phyloP scores from a whole-genome alignment of 495 filamentous ascomycete genomes.

The Trichoderma virens region DNA sequence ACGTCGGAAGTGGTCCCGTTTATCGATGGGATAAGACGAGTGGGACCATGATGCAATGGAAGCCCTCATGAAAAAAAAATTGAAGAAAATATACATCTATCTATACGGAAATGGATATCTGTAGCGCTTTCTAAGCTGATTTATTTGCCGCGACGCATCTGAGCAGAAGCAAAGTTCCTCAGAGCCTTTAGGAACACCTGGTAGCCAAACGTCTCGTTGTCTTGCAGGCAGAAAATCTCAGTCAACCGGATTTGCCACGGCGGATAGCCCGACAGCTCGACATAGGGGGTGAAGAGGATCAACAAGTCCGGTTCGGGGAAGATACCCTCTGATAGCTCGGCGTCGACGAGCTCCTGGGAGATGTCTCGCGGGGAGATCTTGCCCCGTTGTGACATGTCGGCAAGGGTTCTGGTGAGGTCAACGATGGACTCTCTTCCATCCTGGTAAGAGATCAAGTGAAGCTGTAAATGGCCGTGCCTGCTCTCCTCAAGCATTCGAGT shows the following conservation, averaged over 20 bases:
- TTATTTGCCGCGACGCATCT: slow-evolving; percentile 81
- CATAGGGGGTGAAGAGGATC: slow-evolving; percentile 71
- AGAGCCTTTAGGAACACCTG: slow-evolving; percentile 83
- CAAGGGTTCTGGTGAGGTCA: slow-evolving; percentile 87
- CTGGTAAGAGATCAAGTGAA: slow-evolving; percentile 82
- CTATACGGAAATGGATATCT: slow-evolving; percentile 1
- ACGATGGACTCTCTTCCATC: slow-evolving; percentile 91
- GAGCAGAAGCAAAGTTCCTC: slow-evolving; percentile 74
- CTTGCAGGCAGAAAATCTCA: slow-evolving; percentile 76
- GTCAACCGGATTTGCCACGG: slow-evolving; percentile 94
- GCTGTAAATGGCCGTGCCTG: slow-evolving; percentile 45
- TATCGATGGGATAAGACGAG: slow-evolving; percentile 51
- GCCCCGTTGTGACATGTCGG: slow-evolving; percentile 86
- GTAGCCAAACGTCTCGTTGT: slow-evolving; percentile 77
- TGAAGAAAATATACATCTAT: neutral
- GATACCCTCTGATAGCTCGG: slow-evolving; percentile 63
- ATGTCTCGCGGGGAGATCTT: slow-evolving; percentile 76
- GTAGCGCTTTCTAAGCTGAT: neutral
- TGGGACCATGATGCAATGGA: slow-evolving; percentile 49
- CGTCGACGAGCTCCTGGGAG: slow-evolving; percentile 77
- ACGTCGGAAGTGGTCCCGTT: slow-evolving; percentile 57
- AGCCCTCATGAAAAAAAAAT: slow-evolving; percentile 12
- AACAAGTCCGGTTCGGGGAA: slow-evolving; percentile 84
- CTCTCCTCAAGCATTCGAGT: slow-evolving; percentile 15
- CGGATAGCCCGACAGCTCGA: slow-evolving; percentile 84